A percentile compares a stretch with the other conserved stretches of the same genome.
Conservation (phyloP, 2,329 filamentous ascomycete species). For the Ceratocystiopsis sp. region DNA sequence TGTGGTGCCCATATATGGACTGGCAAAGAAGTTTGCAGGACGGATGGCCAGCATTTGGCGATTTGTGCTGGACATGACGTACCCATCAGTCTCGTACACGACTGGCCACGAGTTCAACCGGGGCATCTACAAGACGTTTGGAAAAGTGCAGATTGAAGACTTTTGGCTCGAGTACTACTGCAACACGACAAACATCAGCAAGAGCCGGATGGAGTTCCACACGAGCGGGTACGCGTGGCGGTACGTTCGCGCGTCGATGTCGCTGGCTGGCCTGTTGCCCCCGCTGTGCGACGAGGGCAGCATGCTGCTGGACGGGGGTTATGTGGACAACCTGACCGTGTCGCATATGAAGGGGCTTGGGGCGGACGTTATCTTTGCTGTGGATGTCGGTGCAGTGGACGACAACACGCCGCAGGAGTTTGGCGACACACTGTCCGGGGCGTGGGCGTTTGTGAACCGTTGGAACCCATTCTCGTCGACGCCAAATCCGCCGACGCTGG, state of each 20-base stretch:
- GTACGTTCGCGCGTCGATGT: slow-evolving; percentile 94
- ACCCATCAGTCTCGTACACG: slow-evolving; percentile 91
- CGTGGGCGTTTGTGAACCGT: slow-evolving; percentile 87
- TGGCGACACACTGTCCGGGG: slow-evolving; percentile 82
- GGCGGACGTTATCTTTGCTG: slow-evolving; percentile 83
- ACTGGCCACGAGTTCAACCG: slow-evolving; percentile 98
- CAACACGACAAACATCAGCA: slow-evolving; percentile 98
- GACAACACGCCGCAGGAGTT: slow-evolving; percentile 85
- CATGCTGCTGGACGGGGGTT: slow-evolving; percentile 92
- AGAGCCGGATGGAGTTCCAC: slow-evolving; percentile 80
- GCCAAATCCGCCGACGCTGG: slow-evolving; percentile 84
- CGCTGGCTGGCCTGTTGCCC: slow-evolving; percentile 76
- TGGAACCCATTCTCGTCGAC: slow-evolving; percentile 90
- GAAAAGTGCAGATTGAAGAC: slow-evolving; percentile 92
- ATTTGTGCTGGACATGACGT: slow-evolving; percentile 91
- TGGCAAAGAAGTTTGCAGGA: slow-evolving; percentile 92
- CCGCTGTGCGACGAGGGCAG: slow-evolving; percentile 92
- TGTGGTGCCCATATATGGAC: slow-evolving; percentile 88
- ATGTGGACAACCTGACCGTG: slow-evolving; percentile 93
- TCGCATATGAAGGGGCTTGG: slow-evolving; percentile 93
- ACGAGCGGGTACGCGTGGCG: slow-evolving; percentile 95
- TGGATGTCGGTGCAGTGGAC: slow-evolving; percentile 86
- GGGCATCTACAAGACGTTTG: slow-evolving; percentile 96
- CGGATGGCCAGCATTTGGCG: slow-evolving; percentile 99
- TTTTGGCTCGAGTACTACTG: slow-evolving; percentile 99